Conservation (phyloP, 139 green algal genomes). For the Tetraselmis chui region DNA sequence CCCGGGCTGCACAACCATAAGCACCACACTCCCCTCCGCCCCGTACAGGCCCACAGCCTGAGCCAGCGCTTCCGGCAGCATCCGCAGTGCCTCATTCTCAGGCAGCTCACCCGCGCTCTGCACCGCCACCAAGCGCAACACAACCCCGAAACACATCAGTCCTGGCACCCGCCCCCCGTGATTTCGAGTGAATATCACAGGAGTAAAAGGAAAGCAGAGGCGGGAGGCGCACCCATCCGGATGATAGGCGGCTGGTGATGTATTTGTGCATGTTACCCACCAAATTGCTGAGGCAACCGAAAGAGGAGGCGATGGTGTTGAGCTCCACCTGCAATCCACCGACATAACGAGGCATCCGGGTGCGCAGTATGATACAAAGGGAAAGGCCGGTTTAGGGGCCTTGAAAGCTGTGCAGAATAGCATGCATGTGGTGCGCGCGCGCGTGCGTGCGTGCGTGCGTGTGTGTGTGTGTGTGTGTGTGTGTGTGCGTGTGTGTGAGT, state of each 20-base stretch:
- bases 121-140: too few relatives aligned
- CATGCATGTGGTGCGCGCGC: not conserved
- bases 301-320: slow-evolving; percentile 96
- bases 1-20: slow-evolving; percentile 89
- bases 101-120: slow-evolving; percentile 41
- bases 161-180: too few relatives aligned
- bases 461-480: too few relatives aligned
- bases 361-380: too few relatives aligned
- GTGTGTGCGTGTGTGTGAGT: too few relatives aligned
- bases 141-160: too few relatives aligned
- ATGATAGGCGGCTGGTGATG: not conserved
- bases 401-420: too few relatives aligned
- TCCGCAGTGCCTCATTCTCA: slow-evolving; percentile 51
- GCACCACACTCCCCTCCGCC: slow-evolving; percentile 36
- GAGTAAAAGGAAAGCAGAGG: not conserved
- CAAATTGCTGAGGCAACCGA: slow-evolving; percentile 51
- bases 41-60: slow-evolving; percentile 35
- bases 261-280: slow-evolving; percentile 26
- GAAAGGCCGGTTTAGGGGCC: too few relatives aligned
- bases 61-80: slow-evolving; percentile 48
- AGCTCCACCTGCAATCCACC: slow-evolving; percentile 80
- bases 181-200: too few relatives aligned
- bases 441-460: slow-evolving; percentile 1
- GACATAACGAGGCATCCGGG: not conserved
- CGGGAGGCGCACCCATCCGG: not conserved